Conservation (phyloP, 2,329 filamentous ascomycete species). For the Aureobasidium sp. region DNA sequence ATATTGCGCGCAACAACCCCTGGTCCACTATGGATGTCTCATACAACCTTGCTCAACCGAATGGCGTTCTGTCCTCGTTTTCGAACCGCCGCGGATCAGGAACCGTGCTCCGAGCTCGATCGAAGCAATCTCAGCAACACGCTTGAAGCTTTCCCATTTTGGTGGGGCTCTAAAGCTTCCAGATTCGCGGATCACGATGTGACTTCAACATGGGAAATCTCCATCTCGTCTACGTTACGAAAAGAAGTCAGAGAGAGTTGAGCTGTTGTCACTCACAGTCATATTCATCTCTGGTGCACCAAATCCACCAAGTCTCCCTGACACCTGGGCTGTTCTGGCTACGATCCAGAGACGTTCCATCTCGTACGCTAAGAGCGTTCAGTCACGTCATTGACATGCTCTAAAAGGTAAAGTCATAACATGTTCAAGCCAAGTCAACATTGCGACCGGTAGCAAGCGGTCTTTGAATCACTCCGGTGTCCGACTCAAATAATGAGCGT, state of each 20-base stretch:
- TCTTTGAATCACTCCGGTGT: slow-evolving; percentile 11
- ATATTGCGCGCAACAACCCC: neutral
- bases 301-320: neutral
- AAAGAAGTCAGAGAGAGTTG: neutral
- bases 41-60: neutral
- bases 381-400: slow-evolving; percentile 15
- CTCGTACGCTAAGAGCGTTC: slow-evolving; percentile 1
- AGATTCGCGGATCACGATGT: neutral
- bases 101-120: neutral
- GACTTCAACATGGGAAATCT: neutral
- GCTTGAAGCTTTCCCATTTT: neutral
- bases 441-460: slow-evolving; percentile 4
- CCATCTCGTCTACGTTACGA: neutral
- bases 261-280: neutral
- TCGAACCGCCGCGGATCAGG: neutral
- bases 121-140: neutral
- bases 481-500: slow-evolving; percentile 2
- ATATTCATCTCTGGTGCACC: neutral
- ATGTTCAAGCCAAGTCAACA: neutral
- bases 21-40: neutral
- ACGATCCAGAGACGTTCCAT: neutral
- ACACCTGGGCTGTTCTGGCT: neutral
- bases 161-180: slow-evolving; percentile 4
- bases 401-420: slow-evolving; percentile 14
- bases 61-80: neutral